Evolutionary conservation across 2,329 filamentous ascomycete genomes (phyloP), one percentile per base, ranked within the genome.

Genomic region (Acrodontium crateriforme): DNA sequence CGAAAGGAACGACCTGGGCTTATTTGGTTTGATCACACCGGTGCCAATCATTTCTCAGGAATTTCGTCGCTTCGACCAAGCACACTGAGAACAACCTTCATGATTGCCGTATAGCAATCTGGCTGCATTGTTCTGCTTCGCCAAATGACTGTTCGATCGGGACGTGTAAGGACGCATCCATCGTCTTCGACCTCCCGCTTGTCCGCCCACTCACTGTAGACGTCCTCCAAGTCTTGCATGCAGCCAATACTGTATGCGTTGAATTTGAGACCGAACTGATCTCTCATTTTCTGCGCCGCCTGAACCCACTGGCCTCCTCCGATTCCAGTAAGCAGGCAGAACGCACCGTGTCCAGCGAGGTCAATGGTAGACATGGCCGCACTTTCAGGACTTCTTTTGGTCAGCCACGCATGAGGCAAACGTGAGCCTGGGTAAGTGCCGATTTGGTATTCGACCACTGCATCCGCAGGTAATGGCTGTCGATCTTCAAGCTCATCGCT

Each of bases 321-420:
- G 12, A 67, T 61, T 0, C 71, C 69, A 9, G 47, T 50, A 4
- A 50, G 27, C 6, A 49, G 20, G 7, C 32, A 25, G 41, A 71
- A 74, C 0, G 39, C 36, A 1, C 67, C 63, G 22, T 71, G 54
- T 0, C 70, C 70, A 0, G 65, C 65, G 2, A 76, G 46, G 44
- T 75, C 71, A 18, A 69, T 61, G 0, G 67, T 74, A 2, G 69
- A 73, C 9, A 66, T 44, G 11, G 49, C 48, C 23, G 56, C 45
- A 1, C 47, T 49, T 0, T 67, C 67, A 3, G 55, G 40, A 1
- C 53, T 41, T 6, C 53, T 59, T 39, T n/a, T n/a, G n/a, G 67
- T 67, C 5, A 76, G 50, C 71, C 71, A 75, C 1, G 56, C 69
- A 42, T 77, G 71, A 3, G 72, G 71, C 16, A 76, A 49, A 2